These are phyloP conservation scores for Fistulinella prunicolor DNA, from an alignment of 768 basidiomycete genomes.

Conservation along the genomic window DNA sequence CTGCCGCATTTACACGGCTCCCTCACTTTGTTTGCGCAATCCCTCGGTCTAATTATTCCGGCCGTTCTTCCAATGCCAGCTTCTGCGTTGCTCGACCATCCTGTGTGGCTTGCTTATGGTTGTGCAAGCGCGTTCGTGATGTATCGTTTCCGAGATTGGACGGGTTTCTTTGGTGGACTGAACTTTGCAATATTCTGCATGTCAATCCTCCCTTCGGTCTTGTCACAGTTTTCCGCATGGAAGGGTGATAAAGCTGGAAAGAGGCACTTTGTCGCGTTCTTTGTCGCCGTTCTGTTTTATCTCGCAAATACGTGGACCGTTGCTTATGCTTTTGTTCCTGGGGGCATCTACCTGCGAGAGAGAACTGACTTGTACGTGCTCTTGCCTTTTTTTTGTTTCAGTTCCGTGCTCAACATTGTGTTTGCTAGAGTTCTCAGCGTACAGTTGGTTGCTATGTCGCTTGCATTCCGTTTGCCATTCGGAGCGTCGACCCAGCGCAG, in stretches of 20 bases:
- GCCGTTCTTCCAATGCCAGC: constrained; percentile 25
- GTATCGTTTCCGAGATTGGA: constrained; percentile 63
- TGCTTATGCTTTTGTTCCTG: constrained; percentile 89
- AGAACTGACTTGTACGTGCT: constrained; percentile 64
- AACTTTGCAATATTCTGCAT: constrained; percentile 60
- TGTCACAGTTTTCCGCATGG: constrained; percentile 44
- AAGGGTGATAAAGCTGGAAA: constrained; percentile 40
- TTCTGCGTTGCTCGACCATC: constrained; percentile 39
- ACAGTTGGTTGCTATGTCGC: constrained; percentile 50
- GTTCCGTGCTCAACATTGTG: background rate
- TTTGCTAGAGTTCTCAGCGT: constrained; percentile 47
- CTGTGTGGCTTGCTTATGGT: constrained; percentile 55
- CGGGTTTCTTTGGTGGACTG: constrained; percentile 67
- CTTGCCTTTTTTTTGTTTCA: background rate
- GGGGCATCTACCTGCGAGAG: constrained; percentile 71
- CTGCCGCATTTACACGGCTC: constrained; percentile 69
- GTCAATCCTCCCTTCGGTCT: constrained; percentile 55
- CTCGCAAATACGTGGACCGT: constrained; percentile 79
- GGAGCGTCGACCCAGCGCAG: constrained; percentile 1
- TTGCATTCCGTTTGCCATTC: constrained; percentile 44
- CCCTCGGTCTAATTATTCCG: constrained; percentile 50
- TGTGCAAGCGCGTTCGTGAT: constrained; percentile 50
- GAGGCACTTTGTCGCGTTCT: constrained; percentile 55
- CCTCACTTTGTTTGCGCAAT: constrained; percentile 62
- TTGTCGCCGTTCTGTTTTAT: constrained; percentile 58